Evolutionary conservation across 1,139 yeast species (phyloP), one percentile per base, ranked within the genome.

Genomic region (Blastobotrys apis): DNA sequence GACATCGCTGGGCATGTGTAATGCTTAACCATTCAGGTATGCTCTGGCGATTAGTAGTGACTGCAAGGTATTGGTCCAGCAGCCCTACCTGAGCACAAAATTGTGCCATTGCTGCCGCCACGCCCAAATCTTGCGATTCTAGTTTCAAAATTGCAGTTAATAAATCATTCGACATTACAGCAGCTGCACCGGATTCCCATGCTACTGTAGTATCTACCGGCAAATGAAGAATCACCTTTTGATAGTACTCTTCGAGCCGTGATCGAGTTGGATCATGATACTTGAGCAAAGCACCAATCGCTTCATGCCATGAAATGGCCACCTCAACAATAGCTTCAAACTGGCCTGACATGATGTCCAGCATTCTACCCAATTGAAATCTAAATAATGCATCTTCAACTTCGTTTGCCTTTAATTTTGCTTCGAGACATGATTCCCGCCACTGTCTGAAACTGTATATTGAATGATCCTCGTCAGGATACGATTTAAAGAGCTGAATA

Each of bases 221-320:
- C 40, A 64, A 62, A 20, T 65, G 64, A 22, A 63, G 58, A 3
- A 60, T 49, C 1, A 69, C 64, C 4, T 58, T 31, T 22, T 52
- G 47, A 47, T 68, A 63, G 52, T 75, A 78, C 47, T 77, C 80
- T 13, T 53, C 52, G 2, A 75, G 50, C 22, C 75, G 59, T 21
- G 70, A 66, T 13, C 60, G 49, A 1, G 78, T 69, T 30, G 84
- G 82, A 33, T 85, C 78, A 57, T 79, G 81, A 59, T 71, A 87
- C 43, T 80, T 68, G 22, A 80, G 67, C 34, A 82, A 72, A 1
- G 85, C 82, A 38, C 78, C 70, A 38, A 78, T 71, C 16, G 81
- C 72, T 57, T 85, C 95, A 60, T 80, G 84, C 95, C 95, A 86
- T 1, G 75, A 66, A 5, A 68, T 66, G 29, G 82, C 71, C 45